Base-by-base conservation (phyloP, 2,329 filamentous ascomycete species). In the Mycosphaerelloides madeirae region DNA sequence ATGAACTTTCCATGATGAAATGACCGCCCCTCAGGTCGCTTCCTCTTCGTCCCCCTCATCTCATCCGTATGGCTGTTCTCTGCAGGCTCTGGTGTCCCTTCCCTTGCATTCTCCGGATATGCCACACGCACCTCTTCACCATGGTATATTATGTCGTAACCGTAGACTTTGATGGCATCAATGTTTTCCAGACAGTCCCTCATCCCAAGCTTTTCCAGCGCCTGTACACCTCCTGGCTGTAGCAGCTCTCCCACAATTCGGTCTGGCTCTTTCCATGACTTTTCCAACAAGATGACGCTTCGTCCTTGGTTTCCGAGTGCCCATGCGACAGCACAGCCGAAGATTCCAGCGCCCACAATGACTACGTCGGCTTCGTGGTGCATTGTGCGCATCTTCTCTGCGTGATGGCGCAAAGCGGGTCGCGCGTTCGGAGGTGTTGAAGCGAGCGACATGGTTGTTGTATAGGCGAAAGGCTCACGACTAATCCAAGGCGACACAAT, bases 1-100 rank as follows among this genome's bases (percentile, higher is more conserved):
- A 98, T 88, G 69, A 98, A 96, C 56, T 88, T 81, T 36, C 93
- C 93, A 69, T 98, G 93, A 72, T 98, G 93, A 66, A 98, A 98
- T 36, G 79, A 79, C 50, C 85, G 75, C 31, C 93, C 93, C 61
- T 87, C 77, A 2, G 85, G 83, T 51, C 75, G 69, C 54, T 72
- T 74, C 34, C 60, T 55, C 49, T 65, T 63, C 43, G 48, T 60
- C 22, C 60, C 60, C 44, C 53, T 47, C 42, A 57, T 57, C 44
- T 62, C 60, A 25, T 59, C 57, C 16, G 55, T 55, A 3, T 37
- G 50, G 46, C 57, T 61, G 38, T 61, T 54, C 61, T 65, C 58
- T 20, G 43, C 51, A 16, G 60, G 54, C 49, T 65, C 58, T 54
- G 66, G 48, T 65, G 69, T 37, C 14, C 49, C 53, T 9, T 53